Evolutionary conservation across 2,329 filamentous ascomycete species (phyloP).

Genomic region (Hypocreales sp.): DNA sequence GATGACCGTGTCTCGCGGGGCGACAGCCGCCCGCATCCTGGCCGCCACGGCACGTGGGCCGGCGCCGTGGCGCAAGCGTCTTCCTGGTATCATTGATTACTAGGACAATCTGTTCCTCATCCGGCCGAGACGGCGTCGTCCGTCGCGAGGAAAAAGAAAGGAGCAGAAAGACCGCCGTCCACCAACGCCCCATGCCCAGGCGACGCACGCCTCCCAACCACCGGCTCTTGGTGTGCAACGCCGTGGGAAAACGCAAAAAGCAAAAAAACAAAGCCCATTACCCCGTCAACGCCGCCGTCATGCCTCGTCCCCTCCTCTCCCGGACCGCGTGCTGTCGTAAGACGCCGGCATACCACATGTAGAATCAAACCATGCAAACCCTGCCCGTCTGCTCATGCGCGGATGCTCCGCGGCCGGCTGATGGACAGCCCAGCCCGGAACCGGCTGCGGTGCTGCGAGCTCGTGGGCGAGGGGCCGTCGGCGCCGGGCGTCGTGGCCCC

Average conservation of each 20-base stretch:
- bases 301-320: not conserved
- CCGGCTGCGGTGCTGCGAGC: conserved; percentile 16
- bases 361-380: no score
- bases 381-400: no score
- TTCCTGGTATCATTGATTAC: no score
- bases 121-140: not conserved
- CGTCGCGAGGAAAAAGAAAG: conserved; percentile 1
- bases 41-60: no score
- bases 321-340: not conserved
- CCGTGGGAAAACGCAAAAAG: not conserved
- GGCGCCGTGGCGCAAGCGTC: no score
- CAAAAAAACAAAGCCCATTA: not conserved
- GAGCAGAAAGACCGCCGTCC: not conserved
- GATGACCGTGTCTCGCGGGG: no score
- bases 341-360: not conserved
- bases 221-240: not conserved
- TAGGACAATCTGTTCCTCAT: no score
- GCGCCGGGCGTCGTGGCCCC: conserved; percentile 11
- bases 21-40: no score
- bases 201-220: not conserved
- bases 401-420: conserved; percentile 21
- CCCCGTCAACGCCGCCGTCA: conserved; percentile 1
- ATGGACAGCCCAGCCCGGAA: conserved; percentile 19
- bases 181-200: not conserved
- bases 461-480: no score